Conservation (phyloP, 768 basidiomycete species). For the Suillus subaureus region DNA sequence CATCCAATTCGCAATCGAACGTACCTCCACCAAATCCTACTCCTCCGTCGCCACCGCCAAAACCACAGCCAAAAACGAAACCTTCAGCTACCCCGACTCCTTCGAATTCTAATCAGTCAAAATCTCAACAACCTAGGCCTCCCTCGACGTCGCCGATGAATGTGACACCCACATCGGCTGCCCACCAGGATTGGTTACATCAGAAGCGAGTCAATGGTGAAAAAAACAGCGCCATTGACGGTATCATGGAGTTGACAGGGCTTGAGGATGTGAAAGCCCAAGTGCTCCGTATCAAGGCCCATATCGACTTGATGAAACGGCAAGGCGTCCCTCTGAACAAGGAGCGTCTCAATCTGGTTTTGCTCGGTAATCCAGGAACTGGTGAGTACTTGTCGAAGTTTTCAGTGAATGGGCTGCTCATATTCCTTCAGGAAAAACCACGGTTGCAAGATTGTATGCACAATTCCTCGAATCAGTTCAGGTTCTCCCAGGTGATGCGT, state of each 20-base stretch:
- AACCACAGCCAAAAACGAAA: neutral
- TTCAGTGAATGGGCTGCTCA: neutral
- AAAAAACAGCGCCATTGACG: slow-evolving; percentile 56
- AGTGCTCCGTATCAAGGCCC: slow-evolving; percentile 59
- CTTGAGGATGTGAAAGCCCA: slow-evolving; percentile 66
- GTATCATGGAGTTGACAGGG: slow-evolving; percentile 70
- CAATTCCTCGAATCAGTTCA: slow-evolving; percentile 59
- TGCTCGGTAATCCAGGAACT: slow-evolving; percentile 77
- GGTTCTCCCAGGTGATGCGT: slow-evolving; percentile 53
- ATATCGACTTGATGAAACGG: slow-evolving; percentile 55
- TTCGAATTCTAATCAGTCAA: neutral
- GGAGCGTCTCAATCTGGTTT: slow-evolving; percentile 61
- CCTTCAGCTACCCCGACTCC: neutral
- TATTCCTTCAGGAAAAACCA: slow-evolving; percentile 59
- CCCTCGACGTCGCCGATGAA: neutral
- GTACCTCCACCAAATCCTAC: neutral
- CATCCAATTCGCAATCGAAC: slow-evolving; percentile 8
- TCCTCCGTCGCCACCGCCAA: neutral
- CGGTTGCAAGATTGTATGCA: slow-evolving; percentile 64
- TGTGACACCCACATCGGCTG: slow-evolving; percentile 28
- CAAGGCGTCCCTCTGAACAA: slow-evolving; percentile 54
- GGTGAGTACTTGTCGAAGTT: slow-evolving; percentile 40
- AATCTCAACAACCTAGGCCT: neutral
- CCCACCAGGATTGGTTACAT: slow-evolving; percentile 55
- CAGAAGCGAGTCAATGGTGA: slow-evolving; percentile 59